Evolutionary conservation across 768 basidiomycete genomes (phyloP).

Genomic region (Russula virescens): DNA sequence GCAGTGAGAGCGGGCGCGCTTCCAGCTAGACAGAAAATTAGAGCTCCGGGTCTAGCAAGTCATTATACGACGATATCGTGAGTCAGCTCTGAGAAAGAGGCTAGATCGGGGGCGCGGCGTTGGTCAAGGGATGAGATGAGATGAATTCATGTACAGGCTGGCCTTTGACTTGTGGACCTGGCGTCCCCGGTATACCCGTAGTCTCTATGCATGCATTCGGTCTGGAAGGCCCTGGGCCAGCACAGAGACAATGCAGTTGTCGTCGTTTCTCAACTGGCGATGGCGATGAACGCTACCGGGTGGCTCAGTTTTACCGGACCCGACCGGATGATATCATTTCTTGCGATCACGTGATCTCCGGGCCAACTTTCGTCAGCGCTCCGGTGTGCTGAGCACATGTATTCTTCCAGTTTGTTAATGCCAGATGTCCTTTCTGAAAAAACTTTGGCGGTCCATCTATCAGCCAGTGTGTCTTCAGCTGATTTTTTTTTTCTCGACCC

Average conservation of each 20-base stretch:
- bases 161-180: neutral
- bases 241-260: neutral
- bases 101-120: no score
- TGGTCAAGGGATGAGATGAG: no score
- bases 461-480: constrained; percentile 9
- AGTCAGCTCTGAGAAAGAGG: neutral
- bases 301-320: no score
- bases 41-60: constrained; percentile 6
- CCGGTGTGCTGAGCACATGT: neutral
- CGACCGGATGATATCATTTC: no score
- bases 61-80: neutral
- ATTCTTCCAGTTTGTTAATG: neutral
- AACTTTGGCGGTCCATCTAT: neutral
- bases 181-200: neutral
- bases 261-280: no score
- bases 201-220: neutral
- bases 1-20: neutral
- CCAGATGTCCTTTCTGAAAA: constrained; percentile 5
- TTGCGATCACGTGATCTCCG: no score
- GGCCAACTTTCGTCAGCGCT: no score
- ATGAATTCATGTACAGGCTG: no score
- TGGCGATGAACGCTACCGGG: no score
- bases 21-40: neutral
- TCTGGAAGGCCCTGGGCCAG: neutral
- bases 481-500: neutral